Evolutionary conservation across 2,329 filamentous ascomycete species (phyloP), one percentile per base, ranked within the genome.

Genomic region (Cercospora sp.): DNA sequence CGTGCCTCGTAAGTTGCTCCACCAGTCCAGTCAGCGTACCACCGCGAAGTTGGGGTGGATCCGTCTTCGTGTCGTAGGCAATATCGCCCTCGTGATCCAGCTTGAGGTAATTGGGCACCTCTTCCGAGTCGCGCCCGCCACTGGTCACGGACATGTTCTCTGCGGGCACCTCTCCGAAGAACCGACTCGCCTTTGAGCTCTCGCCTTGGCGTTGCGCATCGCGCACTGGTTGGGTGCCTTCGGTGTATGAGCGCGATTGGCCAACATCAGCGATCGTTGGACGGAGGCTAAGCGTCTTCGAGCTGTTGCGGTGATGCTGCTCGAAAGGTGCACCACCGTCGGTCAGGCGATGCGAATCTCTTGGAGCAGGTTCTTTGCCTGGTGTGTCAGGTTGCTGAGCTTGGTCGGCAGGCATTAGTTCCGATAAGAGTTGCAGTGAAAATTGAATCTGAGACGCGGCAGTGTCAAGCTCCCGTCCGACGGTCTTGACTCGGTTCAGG

Each of bases 1-100:
- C 95, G 77, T 99, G 95, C 60, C 95, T 89, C 16, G 95, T 99
- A 55, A 99, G 86, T 77, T 98, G 94, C 79, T 98, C 95, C 5
- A 97, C 95, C 66, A 99, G 83, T 4, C 92, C 95, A 31, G 92
- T 86, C 20, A 99, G 82, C 0, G 94, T 96, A 58, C 95, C 95
- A 72, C 94, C 95, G 79, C 94, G 95, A 67, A 99, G 86, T 31
- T 90, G 86, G 26, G 91, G 89, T 2, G 89, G 87, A 31, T 89
- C 86, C n/a, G 84, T 82, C 80, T 97, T 98, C 67, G 85, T 86
- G 77, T 98, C 95, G 83, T 94, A 97, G 1, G 92, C 91, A 3
- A 99, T 89, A 75, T 98, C 95, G 61, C 89, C 86, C 78, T 97
- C 93, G 73, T 94, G 88, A 75, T 98, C 94, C 57, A 97, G 88